Percentiles rank a stretch among this genome's conserved stretches.
Conservation (phyloP, 75 land plant species). For the Ceratopteris richardii region DNA sequence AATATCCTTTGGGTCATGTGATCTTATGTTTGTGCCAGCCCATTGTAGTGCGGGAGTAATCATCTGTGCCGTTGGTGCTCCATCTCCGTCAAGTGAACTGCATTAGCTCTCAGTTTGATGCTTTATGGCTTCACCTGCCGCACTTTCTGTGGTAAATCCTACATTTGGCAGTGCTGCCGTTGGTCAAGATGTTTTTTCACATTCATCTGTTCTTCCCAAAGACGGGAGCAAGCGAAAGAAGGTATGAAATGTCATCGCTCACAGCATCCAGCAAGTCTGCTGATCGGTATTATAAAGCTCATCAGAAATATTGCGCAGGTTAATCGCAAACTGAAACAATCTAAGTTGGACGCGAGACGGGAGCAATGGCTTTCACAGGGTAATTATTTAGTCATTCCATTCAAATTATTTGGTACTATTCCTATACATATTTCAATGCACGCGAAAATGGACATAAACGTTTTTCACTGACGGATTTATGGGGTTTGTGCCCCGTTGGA, state of each 20-base stretch:
- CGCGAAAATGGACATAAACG: too few species aligned
- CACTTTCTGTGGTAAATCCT: neutral
- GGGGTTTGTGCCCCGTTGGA: too few species aligned
- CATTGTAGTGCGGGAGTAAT: too few species aligned
- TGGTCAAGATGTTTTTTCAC: neutral
- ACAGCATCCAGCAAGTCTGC: neutral
- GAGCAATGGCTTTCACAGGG: slow-evolving; percentile 98
- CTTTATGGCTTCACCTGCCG: slow-evolving; percentile 1
- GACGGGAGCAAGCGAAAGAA: slow-evolving; percentile 2
- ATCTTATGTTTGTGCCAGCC: too few species aligned
- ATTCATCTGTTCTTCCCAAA: neutral
- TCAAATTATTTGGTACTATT: too few species aligned
- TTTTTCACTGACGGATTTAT: too few species aligned
- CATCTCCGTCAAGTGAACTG: too few species aligned
- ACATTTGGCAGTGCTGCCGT: neutral
- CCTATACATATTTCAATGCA: too few species aligned
- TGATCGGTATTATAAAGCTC: neutral
- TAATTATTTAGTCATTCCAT: too few species aligned
- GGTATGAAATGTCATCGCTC: neutral
- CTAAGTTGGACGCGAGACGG: slow-evolving; percentile 82
- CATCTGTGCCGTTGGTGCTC: too few species aligned
- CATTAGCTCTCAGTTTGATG: too few species aligned
- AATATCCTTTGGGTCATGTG: too few species aligned
- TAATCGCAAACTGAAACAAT: slow-evolving; percentile 89
- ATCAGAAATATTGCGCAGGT: slow-evolving; percentile 24